Conservation (phyloP, 2,329 filamentous ascomycete genomes). For the Periglandula ipomoeae region DNA sequence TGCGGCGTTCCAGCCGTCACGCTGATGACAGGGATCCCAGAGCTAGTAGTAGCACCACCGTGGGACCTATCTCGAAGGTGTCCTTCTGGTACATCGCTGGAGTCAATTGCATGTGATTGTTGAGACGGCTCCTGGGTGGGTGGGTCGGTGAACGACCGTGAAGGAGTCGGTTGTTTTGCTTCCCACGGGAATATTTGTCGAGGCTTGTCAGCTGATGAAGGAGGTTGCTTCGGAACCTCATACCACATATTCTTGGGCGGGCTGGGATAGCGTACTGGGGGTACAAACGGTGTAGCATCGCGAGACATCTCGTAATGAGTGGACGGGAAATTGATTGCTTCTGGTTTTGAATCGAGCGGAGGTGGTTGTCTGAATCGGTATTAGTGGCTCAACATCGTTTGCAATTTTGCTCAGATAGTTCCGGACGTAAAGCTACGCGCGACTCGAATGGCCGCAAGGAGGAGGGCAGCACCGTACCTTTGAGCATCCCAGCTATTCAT, state of each 20-base stretch:
- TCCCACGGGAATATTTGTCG: constrained; percentile 91
- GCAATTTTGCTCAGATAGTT: neutral
- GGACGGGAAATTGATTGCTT: constrained; percentile 74
- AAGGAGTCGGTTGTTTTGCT: constrained; percentile 48
- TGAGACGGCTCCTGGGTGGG: constrained; percentile 11
- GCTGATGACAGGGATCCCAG: neutral
- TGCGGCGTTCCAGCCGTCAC: neutral
- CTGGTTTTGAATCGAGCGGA: constrained; percentile 61
- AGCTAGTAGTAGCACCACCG: neutral
- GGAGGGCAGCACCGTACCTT: constrained; percentile 27
- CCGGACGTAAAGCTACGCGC: neutral
- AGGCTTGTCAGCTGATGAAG: constrained; percentile 43
- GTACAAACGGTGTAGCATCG: constrained; percentile 64
- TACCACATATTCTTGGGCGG: constrained; percentile 87
- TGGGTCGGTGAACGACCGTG: constrained; percentile 47
- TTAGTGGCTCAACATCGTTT: constrained; percentile 3
- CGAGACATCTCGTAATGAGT: constrained; percentile 77
- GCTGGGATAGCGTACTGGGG: constrained; percentile 69
- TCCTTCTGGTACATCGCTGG: neutral
- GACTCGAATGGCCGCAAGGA: neutral
- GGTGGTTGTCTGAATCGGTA: constrained; percentile 46
- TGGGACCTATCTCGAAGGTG: neutral
- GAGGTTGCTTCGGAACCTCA: constrained; percentile 60
- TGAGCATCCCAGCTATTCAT: constrained; percentile 45
- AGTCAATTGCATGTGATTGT: constrained; percentile 15